phyloP scores from a whole-genome alignment of 352 stramenopile species.

The Phytopythium kandeliae region DNA sequence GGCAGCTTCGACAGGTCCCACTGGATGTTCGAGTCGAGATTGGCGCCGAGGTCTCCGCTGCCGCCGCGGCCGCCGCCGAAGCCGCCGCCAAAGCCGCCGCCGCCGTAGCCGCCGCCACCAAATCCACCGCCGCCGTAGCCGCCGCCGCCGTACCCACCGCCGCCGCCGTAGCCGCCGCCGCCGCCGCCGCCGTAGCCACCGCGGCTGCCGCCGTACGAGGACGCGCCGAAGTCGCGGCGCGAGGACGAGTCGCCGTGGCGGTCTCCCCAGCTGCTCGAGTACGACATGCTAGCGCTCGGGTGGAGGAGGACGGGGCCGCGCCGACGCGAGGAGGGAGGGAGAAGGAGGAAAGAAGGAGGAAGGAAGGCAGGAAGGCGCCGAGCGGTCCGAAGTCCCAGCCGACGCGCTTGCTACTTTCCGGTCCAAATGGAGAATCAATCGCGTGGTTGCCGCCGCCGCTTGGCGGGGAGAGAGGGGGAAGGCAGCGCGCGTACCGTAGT shows the following conservation, averaged over 20 bases:
- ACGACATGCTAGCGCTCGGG: constrained; percentile 7
- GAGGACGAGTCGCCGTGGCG: constrained; percentile 73
- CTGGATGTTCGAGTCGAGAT: constrained; percentile 92
- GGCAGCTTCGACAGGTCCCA: constrained; percentile 93
- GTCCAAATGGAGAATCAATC: not conserved
- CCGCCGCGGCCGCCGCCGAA: constrained; percentile 24
- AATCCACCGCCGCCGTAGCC: constrained; percentile 28
- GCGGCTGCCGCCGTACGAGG: constrained; percentile 19
- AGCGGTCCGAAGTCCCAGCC: too few species aligned
- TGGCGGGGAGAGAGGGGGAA: not conserved
- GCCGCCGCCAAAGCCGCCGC: constrained; percentile 18
- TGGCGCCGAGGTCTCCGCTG: constrained; percentile 79
- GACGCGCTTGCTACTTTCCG: too few species aligned
- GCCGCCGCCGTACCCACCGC: constrained; percentile 21
- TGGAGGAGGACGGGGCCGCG: too few species aligned
- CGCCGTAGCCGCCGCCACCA: constrained; percentile 15
- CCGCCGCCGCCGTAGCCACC: constrained; percentile 27
- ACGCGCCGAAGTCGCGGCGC: constrained; percentile 50
- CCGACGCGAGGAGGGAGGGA: too few species aligned
- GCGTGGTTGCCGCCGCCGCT: not conserved
- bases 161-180: constrained; percentile 22
- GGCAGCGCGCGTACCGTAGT: not conserved
- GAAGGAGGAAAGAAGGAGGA: too few species aligned
- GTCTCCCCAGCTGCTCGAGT: constrained; percentile 46
- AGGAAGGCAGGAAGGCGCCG: too few species aligned